A percentile compares a stretch with the other conserved stretches of the same genome.
Conservation (phyloP, 305 asterid genomes). For the Stenogyne calaminthoides region DNA sequence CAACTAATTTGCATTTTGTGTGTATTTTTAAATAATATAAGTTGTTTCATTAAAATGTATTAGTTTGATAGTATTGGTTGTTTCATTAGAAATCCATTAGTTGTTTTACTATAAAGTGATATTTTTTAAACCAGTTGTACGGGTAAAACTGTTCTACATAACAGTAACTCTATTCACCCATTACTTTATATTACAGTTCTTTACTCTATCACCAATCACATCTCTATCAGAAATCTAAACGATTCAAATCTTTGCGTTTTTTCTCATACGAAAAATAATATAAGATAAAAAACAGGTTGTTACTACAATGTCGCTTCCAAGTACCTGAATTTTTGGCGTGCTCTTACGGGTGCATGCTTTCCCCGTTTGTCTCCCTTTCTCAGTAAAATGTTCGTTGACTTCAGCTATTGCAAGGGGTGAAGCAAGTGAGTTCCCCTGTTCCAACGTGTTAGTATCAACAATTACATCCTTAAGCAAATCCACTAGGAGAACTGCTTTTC, state of each 20-base stretch:
- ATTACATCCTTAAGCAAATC: neutral
- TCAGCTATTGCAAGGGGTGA: neutral
- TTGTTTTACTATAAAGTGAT: too few relatives aligned
- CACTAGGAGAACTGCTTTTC: slow-evolving; percentile 7
- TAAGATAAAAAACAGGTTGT: neutral
- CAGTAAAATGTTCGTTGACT: neutral
- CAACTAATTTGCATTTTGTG: too few relatives aligned
- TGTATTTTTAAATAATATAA: too few relatives aligned
- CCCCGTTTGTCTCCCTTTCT: slow-evolving; percentile 3
- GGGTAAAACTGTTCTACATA: too few relatives aligned
- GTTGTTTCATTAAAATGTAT: too few relatives aligned
- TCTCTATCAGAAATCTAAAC: neutral
- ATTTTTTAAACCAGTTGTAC: too few relatives aligned
- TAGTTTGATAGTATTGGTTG: too few relatives aligned
- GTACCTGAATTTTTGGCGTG: slow-evolving; percentile 46
- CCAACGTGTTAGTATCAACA: slow-evolving; percentile 2
- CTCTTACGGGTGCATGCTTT: slow-evolving; percentile 13
- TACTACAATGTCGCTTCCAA: slow-evolving; percentile 11
- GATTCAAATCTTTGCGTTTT: neutral
- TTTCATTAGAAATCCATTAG: too few relatives aligned
- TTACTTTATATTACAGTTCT: too few relatives aligned
- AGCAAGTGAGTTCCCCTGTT: slow-evolving; percentile 1
- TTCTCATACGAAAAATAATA: neutral
- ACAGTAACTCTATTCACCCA: too few relatives aligned
- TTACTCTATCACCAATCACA: neutral